Evolutionary conservation across 2,329 filamentous ascomycete species (phyloP).

Genomic region (Dissoconium aciculare): DNA sequence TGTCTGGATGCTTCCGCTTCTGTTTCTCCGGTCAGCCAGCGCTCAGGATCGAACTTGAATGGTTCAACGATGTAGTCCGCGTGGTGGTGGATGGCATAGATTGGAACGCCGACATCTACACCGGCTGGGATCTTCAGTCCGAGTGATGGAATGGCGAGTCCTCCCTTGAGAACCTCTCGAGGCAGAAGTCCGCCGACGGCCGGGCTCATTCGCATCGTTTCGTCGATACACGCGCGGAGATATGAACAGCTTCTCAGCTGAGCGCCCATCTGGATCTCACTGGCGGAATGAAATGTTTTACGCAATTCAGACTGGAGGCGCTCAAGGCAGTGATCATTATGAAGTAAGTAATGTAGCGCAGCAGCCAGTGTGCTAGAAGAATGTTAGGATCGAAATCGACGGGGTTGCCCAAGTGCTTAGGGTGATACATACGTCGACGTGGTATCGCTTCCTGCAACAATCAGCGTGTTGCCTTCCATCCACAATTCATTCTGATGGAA

Average conservation of each 20-base stretch:
- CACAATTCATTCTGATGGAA: constrained; percentile 30
- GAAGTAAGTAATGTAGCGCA: constrained; percentile 31
- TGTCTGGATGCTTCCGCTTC: constrained; percentile 5
- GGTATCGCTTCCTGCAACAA: constrained; percentile 34
- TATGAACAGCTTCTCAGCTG: constrained; percentile 27
- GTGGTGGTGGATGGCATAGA: constrained; percentile 26
- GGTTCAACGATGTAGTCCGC: constrained; percentile 17
- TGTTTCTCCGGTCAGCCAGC: constrained; percentile 14
- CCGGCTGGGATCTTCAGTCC: constrained; percentile 25
- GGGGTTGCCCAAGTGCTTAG: neutral
- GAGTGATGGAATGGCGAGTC: constrained; percentile 19
- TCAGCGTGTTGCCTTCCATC: constrained; percentile 35
- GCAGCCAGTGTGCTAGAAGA: constrained; percentile 15
- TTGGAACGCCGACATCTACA: constrained; percentile 21
- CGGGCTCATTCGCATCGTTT: constrained; percentile 33
- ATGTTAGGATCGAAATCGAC: neutral
- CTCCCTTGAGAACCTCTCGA: constrained; percentile 22
- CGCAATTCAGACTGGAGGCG: constrained; percentile 23
- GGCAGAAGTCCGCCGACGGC: constrained; percentile 25
- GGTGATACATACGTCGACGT: constrained; percentile 28
- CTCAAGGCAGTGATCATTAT: constrained; percentile 24
- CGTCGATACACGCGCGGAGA: constrained; percentile 34
- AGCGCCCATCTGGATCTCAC: constrained; percentile 19
- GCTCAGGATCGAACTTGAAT: constrained; percentile 16
- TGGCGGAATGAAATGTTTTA: constrained; percentile 21